phyloP scores from a whole-genome alignment of 768 basidiomycete genomes.

The Suillus bovinus region DNA sequence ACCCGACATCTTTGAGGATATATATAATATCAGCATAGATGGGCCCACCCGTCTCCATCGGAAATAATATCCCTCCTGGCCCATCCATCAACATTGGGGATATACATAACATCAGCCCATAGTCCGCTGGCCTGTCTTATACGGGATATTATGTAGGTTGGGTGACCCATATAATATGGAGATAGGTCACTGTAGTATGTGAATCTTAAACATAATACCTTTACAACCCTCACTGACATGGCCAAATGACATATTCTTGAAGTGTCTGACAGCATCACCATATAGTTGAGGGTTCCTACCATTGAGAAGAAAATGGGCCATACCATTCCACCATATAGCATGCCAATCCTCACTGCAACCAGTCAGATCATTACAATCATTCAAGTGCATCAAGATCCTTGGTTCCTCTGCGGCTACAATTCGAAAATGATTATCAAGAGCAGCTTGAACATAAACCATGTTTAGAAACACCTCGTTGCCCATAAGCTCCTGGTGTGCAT shows the following conservation, averaged over 20 bases:
- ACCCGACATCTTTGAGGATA: too few species aligned
- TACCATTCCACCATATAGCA: too few species aligned
- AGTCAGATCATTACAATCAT: slow-evolving; percentile 1
- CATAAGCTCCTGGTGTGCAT: not conserved
- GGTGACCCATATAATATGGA: too few species aligned
- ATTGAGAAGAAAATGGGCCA: not conserved
- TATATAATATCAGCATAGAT: too few species aligned
- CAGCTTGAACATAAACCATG: not conserved
- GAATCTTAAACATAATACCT: not conserved
- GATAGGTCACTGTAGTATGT: too few species aligned
- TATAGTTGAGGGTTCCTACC: too few species aligned
- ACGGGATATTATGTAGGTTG: too few species aligned
- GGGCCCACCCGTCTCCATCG: too few species aligned
- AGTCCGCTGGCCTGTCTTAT: too few species aligned
- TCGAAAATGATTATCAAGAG: slow-evolving; percentile 3
- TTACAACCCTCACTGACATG: not conserved
- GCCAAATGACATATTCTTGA: not conserved
- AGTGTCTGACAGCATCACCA: not conserved
- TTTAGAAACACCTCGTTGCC: not conserved
- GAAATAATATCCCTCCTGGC: too few species aligned
- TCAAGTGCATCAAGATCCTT: not conserved
- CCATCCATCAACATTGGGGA: too few species aligned
- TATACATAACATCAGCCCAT: too few species aligned
- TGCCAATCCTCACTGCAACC: not conserved
- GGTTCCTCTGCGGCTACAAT: slow-evolving; percentile 14